Evolutionary conservation across 2,329 filamentous ascomycete genomes (phyloP), one percentile per base, ranked within the genome.

Genomic region (Huntiella savannae): DNA sequence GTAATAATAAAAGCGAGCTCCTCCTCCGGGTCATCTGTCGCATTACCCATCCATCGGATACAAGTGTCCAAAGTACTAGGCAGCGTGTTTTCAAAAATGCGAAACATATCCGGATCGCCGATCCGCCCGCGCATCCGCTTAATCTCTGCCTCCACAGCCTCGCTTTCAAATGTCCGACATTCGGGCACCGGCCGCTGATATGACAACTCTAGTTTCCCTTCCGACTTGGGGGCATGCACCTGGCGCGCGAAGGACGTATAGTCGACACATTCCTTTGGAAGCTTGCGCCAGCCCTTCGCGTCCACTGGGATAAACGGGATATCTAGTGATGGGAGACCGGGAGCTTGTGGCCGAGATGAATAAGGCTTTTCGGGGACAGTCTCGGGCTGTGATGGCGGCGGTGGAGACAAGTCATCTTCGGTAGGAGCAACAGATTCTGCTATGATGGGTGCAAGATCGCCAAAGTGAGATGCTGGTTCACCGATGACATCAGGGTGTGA

Each of bases 21-120:
- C 10, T 77, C 75, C 49, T 73, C 64, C 46, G 58, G 51, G 45
- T 60, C 56, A 33, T 68, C 69, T 2, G 68, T 71, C 40, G 77
- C 70, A 5, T 73, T 60, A 17, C 68, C 74, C 55, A 84, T 79
- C 79, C 82, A 91, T 52, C 78, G 72, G 47, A 91, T 73, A 2
- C 82, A 87, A 1, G 83, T 87, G 55, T 91, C 83, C 15, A 88
- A 64, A 0, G 83, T 88, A 54, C 86, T 88, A 0, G 83, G 81
- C 51, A 82, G 87, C 2, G 81, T 80, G 58, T 91, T 91, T 54
- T 85, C 79, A 57, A 92, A 91, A 8, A 92, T 66, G 22, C 82
- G 74, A 35, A 79, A 82, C 19, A 92, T 69, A 56, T 91, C 84
- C 2, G 64, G 66, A 52, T 71, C 63, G 37, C 57, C 56, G 45